phyloP scores from a whole-genome alignment of 2,329 filamentous ascomycete species.

The Ramichloridium luteum region DNA sequence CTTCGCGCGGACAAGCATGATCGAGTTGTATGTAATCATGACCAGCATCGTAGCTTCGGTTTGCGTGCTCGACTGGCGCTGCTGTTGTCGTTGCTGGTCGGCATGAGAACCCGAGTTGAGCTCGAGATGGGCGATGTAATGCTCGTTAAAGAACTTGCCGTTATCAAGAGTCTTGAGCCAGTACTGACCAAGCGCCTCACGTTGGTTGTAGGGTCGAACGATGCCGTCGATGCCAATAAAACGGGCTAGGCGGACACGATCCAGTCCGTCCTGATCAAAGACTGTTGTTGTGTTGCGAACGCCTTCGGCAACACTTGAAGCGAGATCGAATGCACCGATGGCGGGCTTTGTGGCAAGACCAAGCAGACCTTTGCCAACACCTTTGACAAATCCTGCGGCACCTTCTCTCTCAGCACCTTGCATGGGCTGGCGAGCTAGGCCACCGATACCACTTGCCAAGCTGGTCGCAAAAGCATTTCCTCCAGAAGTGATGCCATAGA shows the following conservation, averaged over 20 bases:
- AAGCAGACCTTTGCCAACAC: slow-evolving; percentile 85
- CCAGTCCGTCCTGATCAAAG: slow-evolving; percentile 87
- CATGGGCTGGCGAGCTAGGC: slow-evolving; percentile 81
- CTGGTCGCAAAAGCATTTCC: slow-evolving; percentile 91
- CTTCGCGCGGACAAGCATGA: slow-evolving; percentile 81
- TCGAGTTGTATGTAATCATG: slow-evolving; percentile 48
- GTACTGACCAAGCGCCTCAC: slow-evolving; percentile 91
- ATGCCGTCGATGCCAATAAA: slow-evolving; percentile 90
- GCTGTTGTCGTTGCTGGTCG: slow-evolving; percentile 45
- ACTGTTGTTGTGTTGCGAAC: slow-evolving; percentile 98
- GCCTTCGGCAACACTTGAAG: slow-evolving; percentile 91
- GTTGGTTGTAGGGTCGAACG: slow-evolving; percentile 84
- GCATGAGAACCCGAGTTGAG: slow-evolving; percentile 46
- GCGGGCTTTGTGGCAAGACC: slow-evolving; percentile 95
- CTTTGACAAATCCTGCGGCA: slow-evolving; percentile 89
- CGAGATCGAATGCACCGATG: slow-evolving; percentile 91
- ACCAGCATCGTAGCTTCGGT: slow-evolving; percentile 53
- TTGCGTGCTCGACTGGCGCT: slow-evolving; percentile 9
- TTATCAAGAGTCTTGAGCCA: slow-evolving; percentile 99
- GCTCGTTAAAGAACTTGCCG: slow-evolving; percentile 93
- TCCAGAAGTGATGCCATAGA: slow-evolving; percentile 90
- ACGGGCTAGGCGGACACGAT: slow-evolving; percentile 83
- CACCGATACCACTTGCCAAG: slow-evolving; percentile 84
- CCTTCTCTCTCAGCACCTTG: slow-evolving; percentile 95
- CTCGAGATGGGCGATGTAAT: slow-evolving; percentile 93